phyloP scores from a whole-genome alignment of 148 eudicot species.

The Arctostaphylos glauca region DNA sequence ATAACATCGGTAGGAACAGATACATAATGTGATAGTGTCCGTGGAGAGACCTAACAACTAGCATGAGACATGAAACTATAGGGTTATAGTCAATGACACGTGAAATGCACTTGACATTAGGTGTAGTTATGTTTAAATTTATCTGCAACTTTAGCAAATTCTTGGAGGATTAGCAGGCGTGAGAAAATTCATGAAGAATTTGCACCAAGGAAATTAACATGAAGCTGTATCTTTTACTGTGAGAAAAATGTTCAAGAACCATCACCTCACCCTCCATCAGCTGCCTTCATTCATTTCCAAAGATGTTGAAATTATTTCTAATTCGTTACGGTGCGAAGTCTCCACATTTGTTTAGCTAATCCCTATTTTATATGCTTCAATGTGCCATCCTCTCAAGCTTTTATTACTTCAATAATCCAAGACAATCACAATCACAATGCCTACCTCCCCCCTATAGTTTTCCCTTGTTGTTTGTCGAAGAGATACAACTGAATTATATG shows the following conservation, averaged over 20 bases:
- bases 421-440: not conserved
- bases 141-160: not conserved
- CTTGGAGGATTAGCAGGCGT: not conserved
- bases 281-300: not conserved
- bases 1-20: not conserved
- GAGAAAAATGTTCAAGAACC: not conserved
- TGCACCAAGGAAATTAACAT: not conserved
- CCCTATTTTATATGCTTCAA: not conserved
- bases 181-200: not conserved
- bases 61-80: not conserved
- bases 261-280: not conserved
- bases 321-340: not conserved
- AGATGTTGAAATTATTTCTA: not conserved
- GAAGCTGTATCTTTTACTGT: not conserved
- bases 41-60: constrained; percentile 1
- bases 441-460: not conserved
- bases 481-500: not conserved
- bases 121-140: not conserved
- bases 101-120: too few species aligned
- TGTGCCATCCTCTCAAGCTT: not conserved
- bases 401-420: not conserved
- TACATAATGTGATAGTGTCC: not conserved
- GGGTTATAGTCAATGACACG: not conserved
- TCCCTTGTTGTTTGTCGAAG: not conserved
- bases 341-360: not conserved